These are phyloP conservation scores for Trametes polyzona DNA, from an alignment of 1,284 basidiomycete species.

Conservation along the genomic window DNA sequence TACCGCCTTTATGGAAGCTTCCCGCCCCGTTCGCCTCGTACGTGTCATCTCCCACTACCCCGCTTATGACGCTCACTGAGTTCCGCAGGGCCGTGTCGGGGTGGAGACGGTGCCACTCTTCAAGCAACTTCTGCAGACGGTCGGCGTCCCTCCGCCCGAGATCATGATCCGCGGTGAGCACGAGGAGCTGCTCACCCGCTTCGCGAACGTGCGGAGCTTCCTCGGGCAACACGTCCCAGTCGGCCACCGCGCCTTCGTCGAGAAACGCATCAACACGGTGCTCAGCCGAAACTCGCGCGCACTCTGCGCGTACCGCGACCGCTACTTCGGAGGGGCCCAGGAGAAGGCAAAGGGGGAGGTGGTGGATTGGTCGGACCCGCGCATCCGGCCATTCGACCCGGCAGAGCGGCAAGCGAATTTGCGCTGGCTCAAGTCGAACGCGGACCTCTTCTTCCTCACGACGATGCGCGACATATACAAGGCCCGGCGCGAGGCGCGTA, in stretches of 20 bases:
- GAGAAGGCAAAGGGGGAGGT: not conserved
- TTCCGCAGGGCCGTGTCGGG: conserved; percentile 6
- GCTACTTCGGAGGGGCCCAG: conserved; percentile 13
- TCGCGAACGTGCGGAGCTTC: conserved; percentile 8
- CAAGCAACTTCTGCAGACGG: not conserved
- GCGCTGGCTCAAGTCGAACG: conserved; percentile 31
- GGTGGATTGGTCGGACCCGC: conserved; percentile 42
- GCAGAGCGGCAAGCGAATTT: conserved; percentile 33
- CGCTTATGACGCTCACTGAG: too few species aligned
- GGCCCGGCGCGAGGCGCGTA: conserved; percentile 12
- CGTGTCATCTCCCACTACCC: not conserved
- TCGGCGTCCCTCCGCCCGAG: not conserved
- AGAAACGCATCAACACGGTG: conserved; percentile 6
- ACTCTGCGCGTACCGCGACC: conserved; percentile 10
- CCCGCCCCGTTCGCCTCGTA: conserved; percentile 32
- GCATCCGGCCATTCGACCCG: conserved; percentile 41
- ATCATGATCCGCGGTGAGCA: conserved; percentile 5
- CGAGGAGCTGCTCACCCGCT: not conserved
- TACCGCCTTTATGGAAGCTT: conserved; percentile 41
- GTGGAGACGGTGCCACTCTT: conserved; percentile 3
- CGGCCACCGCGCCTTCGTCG: conserved; percentile 5
- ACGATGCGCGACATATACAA: conserved; percentile 20
- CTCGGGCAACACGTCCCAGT: not conserved
- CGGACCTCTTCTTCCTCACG: conserved; percentile 14
- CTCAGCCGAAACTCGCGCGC: not conserved